These are phyloP conservation scores for Fusarium sp. DNA, from an alignment of 2,329 filamentous ascomycete species.

Conservation along the genomic window DNA sequence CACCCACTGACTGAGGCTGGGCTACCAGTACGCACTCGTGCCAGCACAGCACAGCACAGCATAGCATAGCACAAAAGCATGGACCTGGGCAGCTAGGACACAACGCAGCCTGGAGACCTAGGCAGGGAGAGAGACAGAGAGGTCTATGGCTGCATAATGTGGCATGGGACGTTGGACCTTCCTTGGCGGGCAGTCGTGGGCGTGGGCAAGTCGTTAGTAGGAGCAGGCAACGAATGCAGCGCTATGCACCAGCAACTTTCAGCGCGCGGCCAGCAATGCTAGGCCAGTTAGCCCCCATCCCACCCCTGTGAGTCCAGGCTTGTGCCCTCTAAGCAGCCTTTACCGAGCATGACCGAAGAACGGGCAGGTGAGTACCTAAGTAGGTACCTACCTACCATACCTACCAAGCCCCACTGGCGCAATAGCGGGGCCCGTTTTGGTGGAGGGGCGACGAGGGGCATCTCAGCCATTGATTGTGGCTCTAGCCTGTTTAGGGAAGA, in stretches of 20 bases:
- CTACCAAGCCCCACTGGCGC: slow-evolving; percentile 35
- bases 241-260: slow-evolving; percentile 41
- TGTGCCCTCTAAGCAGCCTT: slow-evolving; percentile 19
- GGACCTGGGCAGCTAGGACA: neutral
- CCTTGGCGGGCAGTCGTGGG: slow-evolving; percentile 25
- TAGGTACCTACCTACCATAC: slow-evolving; percentile 1
- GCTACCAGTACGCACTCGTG: slow-evolving; percentile 38
- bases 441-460: slow-evolving; percentile 45
- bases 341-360: slow-evolving; percentile 23
- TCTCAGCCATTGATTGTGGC: slow-evolving; percentile 14
- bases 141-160: slow-evolving; percentile 20
- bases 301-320: slow-evolving; percentile 32
- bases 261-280: slow-evolving; percentile 32
- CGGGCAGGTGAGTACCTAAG: slow-evolving; percentile 38
- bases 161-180: slow-evolving; percentile 33
- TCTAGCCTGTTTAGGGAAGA: slow-evolving; percentile 45
- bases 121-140: neutral
- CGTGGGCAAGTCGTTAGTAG: slow-evolving; percentile 14
- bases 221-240: slow-evolving; percentile 33
- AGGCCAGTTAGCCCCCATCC: slow-evolving; percentile 29
- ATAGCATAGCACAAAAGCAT: slow-evolving; percentile 4
- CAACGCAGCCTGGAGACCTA: slow-evolving; percentile 6
- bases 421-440: slow-evolving; percentile 47
- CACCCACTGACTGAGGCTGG: slow-evolving; percentile 46
- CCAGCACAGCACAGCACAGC: slow-evolving; percentile 41